Percentiles rank a stretch among this genome's conserved stretches.
These are phyloP conservation scores for Rhizopogon roseolus DNA, from an alignment of 768 basidiomycete species.

Conservation along the genomic window DNA sequence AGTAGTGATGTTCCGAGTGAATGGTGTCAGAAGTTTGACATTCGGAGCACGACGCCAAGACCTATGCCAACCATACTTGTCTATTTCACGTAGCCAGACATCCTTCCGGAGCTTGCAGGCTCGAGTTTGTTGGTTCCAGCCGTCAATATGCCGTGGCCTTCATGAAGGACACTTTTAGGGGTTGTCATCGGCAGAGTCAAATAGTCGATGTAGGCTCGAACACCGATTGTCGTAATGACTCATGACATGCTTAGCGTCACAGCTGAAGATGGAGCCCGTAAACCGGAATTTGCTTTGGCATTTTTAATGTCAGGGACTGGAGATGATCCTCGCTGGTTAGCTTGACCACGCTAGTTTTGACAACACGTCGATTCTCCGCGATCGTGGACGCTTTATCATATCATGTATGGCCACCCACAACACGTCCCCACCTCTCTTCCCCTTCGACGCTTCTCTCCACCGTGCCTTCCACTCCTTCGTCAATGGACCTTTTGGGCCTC, in stretches of 20 bases:
- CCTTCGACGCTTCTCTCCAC: conserved; percentile 71
- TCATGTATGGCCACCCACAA: background rate
- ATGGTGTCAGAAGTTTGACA: conserved; percentile 50
- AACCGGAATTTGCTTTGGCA: background rate
- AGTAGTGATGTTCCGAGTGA: conserved; percentile 53
- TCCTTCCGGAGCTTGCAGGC: conserved; percentile 50
- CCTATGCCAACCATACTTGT: conserved; percentile 49
- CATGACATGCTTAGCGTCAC: background rate
- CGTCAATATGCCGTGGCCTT: conserved; percentile 47
- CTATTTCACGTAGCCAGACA: conserved; percentile 53
- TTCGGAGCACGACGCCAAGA: conserved; percentile 57
- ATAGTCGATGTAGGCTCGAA: conserved; percentile 30
- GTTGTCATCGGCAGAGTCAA: conserved; percentile 35
- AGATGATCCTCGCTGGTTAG: background rate
- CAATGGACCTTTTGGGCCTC: conserved; percentile 59
- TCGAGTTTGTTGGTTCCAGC: conserved; percentile 37
- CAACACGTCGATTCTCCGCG: background rate
- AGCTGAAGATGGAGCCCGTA: background rate
- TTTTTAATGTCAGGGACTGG: background rate
- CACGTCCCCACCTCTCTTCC: conserved; percentile 38
- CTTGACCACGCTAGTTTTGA: background rate
- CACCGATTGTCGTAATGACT: background rate
- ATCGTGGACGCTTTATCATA: background rate
- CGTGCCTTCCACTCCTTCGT: conserved; percentile 77
- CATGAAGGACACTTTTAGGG: conserved; percentile 45